Conservation (phyloP, 495 filamentous ascomycete species). For the Cercophora newfieldiana region DNA sequence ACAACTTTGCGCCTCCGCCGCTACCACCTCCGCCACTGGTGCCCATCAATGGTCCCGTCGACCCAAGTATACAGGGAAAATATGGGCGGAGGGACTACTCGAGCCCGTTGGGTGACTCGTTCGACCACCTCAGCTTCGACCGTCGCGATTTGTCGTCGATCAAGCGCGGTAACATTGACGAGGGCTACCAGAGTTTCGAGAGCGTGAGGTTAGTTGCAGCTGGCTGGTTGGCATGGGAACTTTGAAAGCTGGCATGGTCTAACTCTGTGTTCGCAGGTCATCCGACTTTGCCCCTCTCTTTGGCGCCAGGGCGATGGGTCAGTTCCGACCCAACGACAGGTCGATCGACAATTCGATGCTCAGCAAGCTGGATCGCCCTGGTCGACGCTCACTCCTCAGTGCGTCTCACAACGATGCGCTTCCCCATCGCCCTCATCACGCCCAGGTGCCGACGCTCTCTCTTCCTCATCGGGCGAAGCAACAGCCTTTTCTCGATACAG, state of each 20-base stretch:
- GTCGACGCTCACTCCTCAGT: conserved; percentile 53
- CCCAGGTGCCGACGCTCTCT: conserved; percentile 51
- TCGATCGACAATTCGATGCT: conserved; percentile 78
- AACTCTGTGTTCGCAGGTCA: conserved; percentile 25
- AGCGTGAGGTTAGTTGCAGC: conserved; percentile 39
- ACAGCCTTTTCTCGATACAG: conserved; percentile 42
- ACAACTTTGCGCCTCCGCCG: conserved; percentile 45
- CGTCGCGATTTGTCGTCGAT: conserved; percentile 27
- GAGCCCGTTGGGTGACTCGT: conserved; percentile 30
- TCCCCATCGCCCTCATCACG: conserved; percentile 46
- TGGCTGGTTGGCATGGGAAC: neutral
- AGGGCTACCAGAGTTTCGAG: conserved; percentile 55
- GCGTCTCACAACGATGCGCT: conserved; percentile 51
- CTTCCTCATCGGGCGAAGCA: conserved; percentile 46
- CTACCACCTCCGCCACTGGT: conserved; percentile 49
- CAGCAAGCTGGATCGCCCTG: conserved; percentile 68
- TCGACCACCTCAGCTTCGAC: conserved; percentile 27
- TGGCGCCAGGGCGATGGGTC: conserved; percentile 49
- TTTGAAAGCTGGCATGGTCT: conserved; percentile 7
- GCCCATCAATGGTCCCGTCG: conserved; percentile 40
- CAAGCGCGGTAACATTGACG: conserved; percentile 41
- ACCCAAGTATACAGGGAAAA: conserved; percentile 32
- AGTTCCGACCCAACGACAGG: conserved; percentile 57
- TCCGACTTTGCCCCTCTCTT: conserved; percentile 30
- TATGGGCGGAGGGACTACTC: conserved; percentile 26